phyloP scores from a whole-genome alignment of 140 eudicot genomes.

The Bidens hawaiensis region DNA sequence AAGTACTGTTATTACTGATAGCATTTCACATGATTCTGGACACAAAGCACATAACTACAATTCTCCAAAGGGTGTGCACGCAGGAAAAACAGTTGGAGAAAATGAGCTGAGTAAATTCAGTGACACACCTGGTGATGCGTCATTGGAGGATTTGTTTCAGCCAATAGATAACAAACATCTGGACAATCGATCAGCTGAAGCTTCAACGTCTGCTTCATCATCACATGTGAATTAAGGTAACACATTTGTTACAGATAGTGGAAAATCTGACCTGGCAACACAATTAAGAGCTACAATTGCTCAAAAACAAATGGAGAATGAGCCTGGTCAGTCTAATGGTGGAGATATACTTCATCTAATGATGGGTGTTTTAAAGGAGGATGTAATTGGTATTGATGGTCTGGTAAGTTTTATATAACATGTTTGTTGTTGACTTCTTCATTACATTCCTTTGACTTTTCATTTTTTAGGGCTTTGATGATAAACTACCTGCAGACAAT shows the following conservation, averaged over 20 bases:
- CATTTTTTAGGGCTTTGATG: conserved; percentile 74
- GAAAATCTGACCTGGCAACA: conserved; percentile 74
- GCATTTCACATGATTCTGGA: conserved; percentile 39
- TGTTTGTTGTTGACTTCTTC: conserved; percentile 17
- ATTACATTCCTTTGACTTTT: conserved; percentile 2
- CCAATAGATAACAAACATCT: conserved; percentile 47
- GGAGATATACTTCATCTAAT: conserved; percentile 79
- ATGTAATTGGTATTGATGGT: conserved; percentile 72
- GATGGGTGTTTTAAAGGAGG: conserved; percentile 89
- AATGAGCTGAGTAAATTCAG: conserved; percentile 89
- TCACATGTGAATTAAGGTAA: conserved; percentile 47
- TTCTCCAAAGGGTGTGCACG: conserved; percentile 55
- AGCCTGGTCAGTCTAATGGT: conserved; percentile 61
- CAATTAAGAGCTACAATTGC: conserved; percentile 89
- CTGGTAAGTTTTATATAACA: conserved; percentile 48
- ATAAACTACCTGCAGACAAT: conserved; percentile 85
- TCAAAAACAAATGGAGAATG: conserved; percentile 88
- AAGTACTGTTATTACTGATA: conserved; percentile 38
- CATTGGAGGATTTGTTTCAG: conserved; percentile 82
- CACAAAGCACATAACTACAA: conserved; percentile 43
- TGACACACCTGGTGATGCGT: conserved; percentile 97
- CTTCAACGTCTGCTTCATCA: conserved; percentile 78
- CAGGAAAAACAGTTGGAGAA: conserved; percentile 36
- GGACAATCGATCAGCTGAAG: conserved; percentile 56
- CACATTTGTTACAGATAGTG: conserved; percentile 36